Evolutionary conservation across 305 asterid species (phyloP), one percentile per base, ranked within the genome.

Genomic region (Striga hermonthica): DNA sequence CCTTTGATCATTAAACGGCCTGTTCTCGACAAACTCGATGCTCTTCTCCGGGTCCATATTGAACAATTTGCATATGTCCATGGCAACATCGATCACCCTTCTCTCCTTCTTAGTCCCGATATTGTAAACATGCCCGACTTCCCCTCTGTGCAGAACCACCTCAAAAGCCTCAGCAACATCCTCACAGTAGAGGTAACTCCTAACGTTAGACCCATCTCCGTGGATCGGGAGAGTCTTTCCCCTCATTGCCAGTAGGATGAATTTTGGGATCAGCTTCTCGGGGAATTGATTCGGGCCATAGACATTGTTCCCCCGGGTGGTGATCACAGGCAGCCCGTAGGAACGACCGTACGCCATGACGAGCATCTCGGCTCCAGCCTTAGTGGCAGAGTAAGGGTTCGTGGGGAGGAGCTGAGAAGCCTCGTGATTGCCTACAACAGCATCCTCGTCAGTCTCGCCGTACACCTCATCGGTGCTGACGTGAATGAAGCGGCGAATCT

Each of bases 231-330:
- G 82, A 31, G 58, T 44, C 67, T 60, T 65, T 6, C 82, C 79
- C 35, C 4, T 62, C 82, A 78, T 71, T 59, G 82, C 82, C 67
- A 77, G 45, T 53, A 77, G 70, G 43, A 77, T 69, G 54, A 77
- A 73, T 37, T 77, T 77, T 40, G 81, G 82, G 39, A 78, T 54
- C 61, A 74, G 64, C 64, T 78, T 78, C 2, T 78, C 82, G 0
- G 82, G 82, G 58, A 57, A 78, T 49, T 78, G 82, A 41, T 74
- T 72, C 49, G 82, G 79, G 16, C 82, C 82, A 9, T 78, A 78
- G 9, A 78, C 82, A 43, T 78, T 78, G 53, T 78, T 78, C 79
- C 82, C 72, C 3, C 82, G 71, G 7, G 82, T 78, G 74, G 74
- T 78, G 53, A 78, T 78, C 41, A 78, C 74, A 9, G 82, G 82